Percentiles rank a stretch among this genome's conserved stretches.
phyloP scores from a whole-genome alignment of 2,329 filamentous ascomycete species.

The Aspergillus versicolor region DNA sequence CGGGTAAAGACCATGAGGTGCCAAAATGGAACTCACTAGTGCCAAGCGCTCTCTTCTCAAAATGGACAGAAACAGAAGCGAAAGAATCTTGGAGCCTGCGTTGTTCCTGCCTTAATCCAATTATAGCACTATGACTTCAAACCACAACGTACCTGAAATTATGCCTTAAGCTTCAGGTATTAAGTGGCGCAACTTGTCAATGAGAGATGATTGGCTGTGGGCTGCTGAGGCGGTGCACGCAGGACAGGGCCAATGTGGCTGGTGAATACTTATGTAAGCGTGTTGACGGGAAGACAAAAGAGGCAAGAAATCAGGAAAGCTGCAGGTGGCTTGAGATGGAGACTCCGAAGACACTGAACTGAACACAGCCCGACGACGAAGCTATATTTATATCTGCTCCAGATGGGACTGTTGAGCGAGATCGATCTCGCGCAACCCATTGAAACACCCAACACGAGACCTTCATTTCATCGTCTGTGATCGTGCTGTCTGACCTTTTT shows the following conservation, averaged over 20 bases:
- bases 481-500: conserved; percentile 16
- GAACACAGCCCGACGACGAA: conserved; percentile 7
- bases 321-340: not conserved
- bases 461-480: conserved; percentile 7
- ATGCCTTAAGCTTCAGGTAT: conserved; percentile 22
- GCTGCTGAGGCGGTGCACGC: conserved; percentile 15
- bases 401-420: not conserved
- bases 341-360: not conserved
- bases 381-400: conserved; percentile 6
- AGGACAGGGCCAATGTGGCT: conserved; percentile 15
- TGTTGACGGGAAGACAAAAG: not conserved
- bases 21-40: not conserved
- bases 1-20: conserved; percentile 11
- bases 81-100: conserved; percentile 25
- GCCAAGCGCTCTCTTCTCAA: conserved; percentile 2
- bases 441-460: conserved; percentile 5
- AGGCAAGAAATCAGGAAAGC: not conserved
- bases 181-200: conserved; percentile 12
- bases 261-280: too few species aligned
- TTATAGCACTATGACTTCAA: not conserved
- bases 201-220: conserved; percentile 13
- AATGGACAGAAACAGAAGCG: conserved; percentile 7
- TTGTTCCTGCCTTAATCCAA: conserved; percentile 20
- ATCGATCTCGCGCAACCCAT: not conserved
- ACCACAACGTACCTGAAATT: not conserved